Conservation (phyloP, 2,329 filamentous ascomycete species). For the Botrytis fragariae region DNA sequence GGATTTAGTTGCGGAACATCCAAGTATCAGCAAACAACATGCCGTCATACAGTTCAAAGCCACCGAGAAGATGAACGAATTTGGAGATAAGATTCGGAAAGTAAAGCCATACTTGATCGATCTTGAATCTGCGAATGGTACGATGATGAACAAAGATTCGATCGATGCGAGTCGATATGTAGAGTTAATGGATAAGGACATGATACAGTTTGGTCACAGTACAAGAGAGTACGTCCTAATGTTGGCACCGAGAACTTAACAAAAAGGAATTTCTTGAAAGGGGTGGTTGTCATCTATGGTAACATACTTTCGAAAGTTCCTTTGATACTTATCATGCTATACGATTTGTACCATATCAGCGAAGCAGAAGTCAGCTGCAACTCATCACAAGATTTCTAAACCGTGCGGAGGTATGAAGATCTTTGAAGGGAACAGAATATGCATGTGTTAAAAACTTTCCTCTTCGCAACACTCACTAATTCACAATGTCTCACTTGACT, state of each 20-base stretch:
- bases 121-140: conserved; percentile 90
- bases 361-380: conserved; percentile 16
- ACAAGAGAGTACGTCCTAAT: conserved; percentile 95
- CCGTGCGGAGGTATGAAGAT: neutral
- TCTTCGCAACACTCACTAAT: neutral
- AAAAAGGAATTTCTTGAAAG: neutral
- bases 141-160: conserved; percentile 71
- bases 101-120: conserved; percentile 91
- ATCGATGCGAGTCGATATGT: conserved; percentile 76
- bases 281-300: neutral
- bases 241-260: conserved; percentile 51
- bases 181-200: conserved; percentile 84
- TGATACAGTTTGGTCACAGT: conserved; percentile 83
- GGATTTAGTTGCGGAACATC: conserved; percentile 82
- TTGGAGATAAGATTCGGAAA: conserved; percentile 74
- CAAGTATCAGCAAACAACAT: conserved; percentile 92
- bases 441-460: neutral
- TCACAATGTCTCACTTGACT: neutral
- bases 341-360: neutral
- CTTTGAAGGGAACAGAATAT: neutral
- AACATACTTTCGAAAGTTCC: neutral
- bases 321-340: neutral
- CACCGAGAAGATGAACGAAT: conserved; percentile 80
- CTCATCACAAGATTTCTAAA: neutral
- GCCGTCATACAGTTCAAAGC: conserved; percentile 92